Evolutionary conservation across 345 rosid genomes (phyloP).

Genomic region (Gossypium bickii): DNA sequence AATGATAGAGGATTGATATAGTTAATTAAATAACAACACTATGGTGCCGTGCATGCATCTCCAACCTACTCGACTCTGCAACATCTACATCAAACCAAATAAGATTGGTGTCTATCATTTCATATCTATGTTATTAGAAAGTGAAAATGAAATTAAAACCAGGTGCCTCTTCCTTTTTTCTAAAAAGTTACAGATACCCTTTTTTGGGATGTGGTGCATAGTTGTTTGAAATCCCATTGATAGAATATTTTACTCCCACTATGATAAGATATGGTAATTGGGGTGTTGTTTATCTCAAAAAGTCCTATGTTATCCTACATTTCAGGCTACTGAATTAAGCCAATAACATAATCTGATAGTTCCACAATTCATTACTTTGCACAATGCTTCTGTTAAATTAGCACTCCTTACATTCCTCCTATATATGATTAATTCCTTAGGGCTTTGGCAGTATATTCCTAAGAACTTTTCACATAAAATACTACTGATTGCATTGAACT

Average conservation of each 20-base stretch:
- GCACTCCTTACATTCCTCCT: background rate
- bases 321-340: background rate
- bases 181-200: too few species aligned
- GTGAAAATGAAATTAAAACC: background rate
- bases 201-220: background rate
- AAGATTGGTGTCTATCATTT: background rate
- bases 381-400: constrained; percentile 19
- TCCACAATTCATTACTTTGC: background rate
- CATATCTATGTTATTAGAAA: background rate
- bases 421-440: background rate
- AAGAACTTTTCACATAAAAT: background rate
- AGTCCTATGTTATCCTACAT: background rate
- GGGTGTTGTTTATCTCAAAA: background rate
- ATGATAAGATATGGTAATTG: background rate
- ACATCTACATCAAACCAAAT: background rate
- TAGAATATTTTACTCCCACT: background rate
- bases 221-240: background rate
- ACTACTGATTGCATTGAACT: background rate
- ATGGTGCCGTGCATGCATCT: background rate
- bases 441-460: background rate
- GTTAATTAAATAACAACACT: background rate
- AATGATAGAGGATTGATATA: background rate
- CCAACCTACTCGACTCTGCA: background rate
- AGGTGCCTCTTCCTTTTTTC: background rate
- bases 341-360: background rate